Percentiles rank a stretch among this genome's conserved stretches.
Evolutionary conservation across 345 rosid species (phyloP).

Genomic region (Salix suchowensis): DNA sequence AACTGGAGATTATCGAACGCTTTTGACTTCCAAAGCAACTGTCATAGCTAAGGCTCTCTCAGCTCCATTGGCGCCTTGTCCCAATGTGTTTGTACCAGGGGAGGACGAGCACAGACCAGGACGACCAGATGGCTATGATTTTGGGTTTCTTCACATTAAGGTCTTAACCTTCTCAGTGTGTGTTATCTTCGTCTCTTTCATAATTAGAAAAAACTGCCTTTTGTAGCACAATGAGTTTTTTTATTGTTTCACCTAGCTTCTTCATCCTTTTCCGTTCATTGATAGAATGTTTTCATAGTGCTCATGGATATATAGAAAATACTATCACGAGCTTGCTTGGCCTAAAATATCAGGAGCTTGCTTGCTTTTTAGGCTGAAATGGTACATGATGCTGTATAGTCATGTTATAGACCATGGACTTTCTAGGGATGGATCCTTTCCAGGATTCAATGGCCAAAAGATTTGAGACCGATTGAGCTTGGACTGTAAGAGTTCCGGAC

Average conservation of each 20-base stretch:
- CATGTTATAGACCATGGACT: background rate
- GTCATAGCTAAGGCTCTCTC: slow-evolving; percentile 83
- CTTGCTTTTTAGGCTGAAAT: background rate
- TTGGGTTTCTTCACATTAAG: slow-evolving; percentile 94
- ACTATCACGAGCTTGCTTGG: background rate
- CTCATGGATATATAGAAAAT: background rate
- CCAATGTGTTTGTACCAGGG: slow-evolving; percentile 78
- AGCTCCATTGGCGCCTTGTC: slow-evolving; percentile 55
- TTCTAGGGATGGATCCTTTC: background rate
- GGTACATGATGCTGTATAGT: background rate
- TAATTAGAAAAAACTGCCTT: background rate
- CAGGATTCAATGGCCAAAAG: background rate
- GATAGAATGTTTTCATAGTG: background rate
- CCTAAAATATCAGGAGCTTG: background rate
- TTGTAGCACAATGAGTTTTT: background rate
- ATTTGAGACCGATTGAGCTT: background rate
- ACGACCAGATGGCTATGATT: slow-evolving; percentile 72
- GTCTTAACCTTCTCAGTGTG: slow-evolving; percentile 28
- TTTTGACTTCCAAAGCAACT: slow-evolving; percentile 72
- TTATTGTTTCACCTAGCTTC: background rate
- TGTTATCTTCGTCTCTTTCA: background rate
- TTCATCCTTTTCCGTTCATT: background rate
- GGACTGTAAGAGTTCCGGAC: background rate
- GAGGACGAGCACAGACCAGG: slow-evolving; percentile 80
- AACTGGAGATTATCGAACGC: slow-evolving; percentile 89